Base-by-base conservation (phyloP, 208 protist species). In the Trypanosoma congolense region DNA sequence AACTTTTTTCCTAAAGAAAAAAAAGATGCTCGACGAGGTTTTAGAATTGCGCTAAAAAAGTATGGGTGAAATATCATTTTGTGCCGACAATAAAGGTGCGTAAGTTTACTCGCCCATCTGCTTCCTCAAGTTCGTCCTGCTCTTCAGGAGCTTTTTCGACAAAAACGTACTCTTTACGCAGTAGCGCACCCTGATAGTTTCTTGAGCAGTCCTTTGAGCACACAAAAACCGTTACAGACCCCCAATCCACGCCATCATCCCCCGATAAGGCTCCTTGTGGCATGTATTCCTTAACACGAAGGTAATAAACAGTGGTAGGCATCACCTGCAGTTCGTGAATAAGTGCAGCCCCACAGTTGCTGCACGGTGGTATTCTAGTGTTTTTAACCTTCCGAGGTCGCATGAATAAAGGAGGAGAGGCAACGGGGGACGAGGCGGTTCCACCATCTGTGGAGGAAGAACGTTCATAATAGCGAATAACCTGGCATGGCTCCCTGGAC, bases 251-350 rank as follows among this genome's bases (percentile, higher is more conserved):
- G n/a, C 84, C 78, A 28, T 86, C 78, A 44, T 89, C 80, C 2
- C 28, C 65, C 53, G 40, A 59, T 12, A 21, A 16, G 21, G 18
- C 14, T 12, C 29, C 56, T 36, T 31, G 2, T 12, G 31, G 24
- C 10, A 66, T 64, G 64, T 88, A 87, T 46, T 83, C 53, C 22
- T 44, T 49, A 21, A 75, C 70, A 41, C 71, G 76, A 19, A 93
- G 45, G 65, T 81, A 93, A 63, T 89, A 90, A 10, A 90, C 56
- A 19, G 62, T 61, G 1, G 86, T 88, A 9, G 86, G 86, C 72
- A 93, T 82, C 45, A 93, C 63, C 65, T 93, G 86, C 58, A 93
- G 42, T 66, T 93, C 86, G 33, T 78, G 67, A n/a, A 70, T 68
- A 33, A 76, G 77, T 24, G 77, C 69, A 6, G 75, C 70, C 14